Evolutionary conservation across 345 rosid genomes (phyloP).

Genomic region (Populus simonii): DNA sequence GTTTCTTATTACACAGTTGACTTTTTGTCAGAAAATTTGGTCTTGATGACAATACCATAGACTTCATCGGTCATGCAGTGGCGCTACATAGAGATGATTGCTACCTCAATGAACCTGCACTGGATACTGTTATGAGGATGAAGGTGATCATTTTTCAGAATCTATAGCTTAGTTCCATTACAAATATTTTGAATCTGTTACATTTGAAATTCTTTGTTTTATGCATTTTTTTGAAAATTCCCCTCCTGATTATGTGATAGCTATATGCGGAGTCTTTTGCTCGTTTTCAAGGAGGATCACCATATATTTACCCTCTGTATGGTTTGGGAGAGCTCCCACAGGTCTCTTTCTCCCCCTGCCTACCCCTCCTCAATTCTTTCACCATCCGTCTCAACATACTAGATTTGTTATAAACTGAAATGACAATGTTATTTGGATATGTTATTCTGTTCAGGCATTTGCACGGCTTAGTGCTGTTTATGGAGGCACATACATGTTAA

Average conservation of each 20-base stretch:
- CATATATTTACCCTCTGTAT: constrained; percentile 89
- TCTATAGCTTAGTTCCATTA: background rate
- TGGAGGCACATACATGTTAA: constrained; percentile 97
- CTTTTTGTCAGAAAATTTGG: constrained; percentile 68
- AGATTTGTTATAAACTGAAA: background rate
- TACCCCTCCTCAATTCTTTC: background rate
- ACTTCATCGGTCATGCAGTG: constrained; percentile 95
- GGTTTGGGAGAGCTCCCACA: constrained; percentile 98
- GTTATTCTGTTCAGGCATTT: constrained; percentile 58
- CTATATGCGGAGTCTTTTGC: constrained; percentile 87
- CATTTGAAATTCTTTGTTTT: constrained; percentile 10
- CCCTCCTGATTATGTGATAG: constrained; percentile 36
- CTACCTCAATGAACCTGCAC: constrained; percentile 81
- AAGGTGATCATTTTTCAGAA: constrained; percentile 47
- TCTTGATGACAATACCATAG: constrained; percentile 81
- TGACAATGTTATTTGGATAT: background rate
- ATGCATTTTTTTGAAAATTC: background rate
- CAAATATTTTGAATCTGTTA: background rate
- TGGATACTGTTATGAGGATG: constrained; percentile 93
- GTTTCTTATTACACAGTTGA: background rate
- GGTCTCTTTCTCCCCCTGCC: constrained; percentile 37
- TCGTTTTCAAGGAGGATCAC: constrained; percentile 98
- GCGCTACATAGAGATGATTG: constrained; percentile 89
- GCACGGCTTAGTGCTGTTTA: constrained; percentile 97
- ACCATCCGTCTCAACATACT: background rate